Evolutionary conservation across 1,284 basidiomycete species (phyloP).

Genomic region (Schizophyllum amplum): DNA sequence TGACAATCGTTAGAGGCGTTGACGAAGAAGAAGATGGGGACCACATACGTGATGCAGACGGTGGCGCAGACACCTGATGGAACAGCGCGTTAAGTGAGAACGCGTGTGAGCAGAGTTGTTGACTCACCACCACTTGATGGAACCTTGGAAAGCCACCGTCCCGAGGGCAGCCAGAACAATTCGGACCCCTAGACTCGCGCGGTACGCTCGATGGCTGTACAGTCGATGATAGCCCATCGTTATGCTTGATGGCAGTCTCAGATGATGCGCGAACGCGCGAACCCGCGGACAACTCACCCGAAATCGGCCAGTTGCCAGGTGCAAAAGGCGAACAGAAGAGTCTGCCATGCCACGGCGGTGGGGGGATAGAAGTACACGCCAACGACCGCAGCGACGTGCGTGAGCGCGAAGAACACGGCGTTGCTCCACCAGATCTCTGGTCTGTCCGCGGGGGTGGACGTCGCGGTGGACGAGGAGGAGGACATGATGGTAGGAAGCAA

Average conservation of each 20-base stretch:
- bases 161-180: conserved; percentile 56
- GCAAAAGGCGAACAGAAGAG: conserved; percentile 43
- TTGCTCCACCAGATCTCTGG: conserved; percentile 62
- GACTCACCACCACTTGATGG: conserved; percentile 25
- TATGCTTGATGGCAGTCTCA: background rate
- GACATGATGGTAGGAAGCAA: background rate
- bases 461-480: background rate
- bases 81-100: conserved; percentile 2
- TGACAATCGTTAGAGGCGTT: background rate
- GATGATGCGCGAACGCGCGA: background rate
- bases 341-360: conserved; percentile 33
- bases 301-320: conserved; percentile 69
- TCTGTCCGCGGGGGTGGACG: background rate
- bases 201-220: conserved; percentile 68
- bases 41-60: conserved; percentile 62
- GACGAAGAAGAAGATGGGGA: background rate
- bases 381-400: conserved; percentile 52
- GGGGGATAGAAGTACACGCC: conserved; percentile 48
- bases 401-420: conserved; percentile 53
- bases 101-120: background rate
- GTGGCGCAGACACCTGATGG: conserved; percentile 62
- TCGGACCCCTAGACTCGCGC: conserved; percentile 47
- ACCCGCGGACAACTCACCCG: conserved; percentile 35
- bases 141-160: conserved; percentile 50
- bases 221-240: conserved; percentile 67